Conservation (phyloP, 1,139 yeast species). For the Komagataea norvegica region DNA sequence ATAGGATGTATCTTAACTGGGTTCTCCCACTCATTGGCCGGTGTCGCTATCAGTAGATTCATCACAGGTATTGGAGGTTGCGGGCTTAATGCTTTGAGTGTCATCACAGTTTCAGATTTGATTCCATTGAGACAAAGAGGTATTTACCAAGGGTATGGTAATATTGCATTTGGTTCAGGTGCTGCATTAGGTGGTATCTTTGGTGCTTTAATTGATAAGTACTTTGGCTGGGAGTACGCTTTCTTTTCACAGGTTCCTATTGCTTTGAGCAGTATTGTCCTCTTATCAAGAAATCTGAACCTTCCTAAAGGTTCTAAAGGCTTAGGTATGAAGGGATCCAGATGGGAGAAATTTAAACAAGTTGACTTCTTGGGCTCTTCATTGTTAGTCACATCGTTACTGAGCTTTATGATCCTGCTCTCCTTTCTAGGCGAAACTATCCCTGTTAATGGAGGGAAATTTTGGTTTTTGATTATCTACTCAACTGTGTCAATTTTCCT, state of each 20-base stretch:
- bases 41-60: slow-evolving; percentile 65
- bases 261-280: slow-evolving; percentile 43
- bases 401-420: slow-evolving; percentile 53
- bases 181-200: slow-evolving; percentile 73
- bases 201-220: slow-evolving; percentile 49
- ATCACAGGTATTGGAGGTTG: slow-evolving; percentile 65
- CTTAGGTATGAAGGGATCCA: slow-evolving; percentile 25
- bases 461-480: slow-evolving; percentile 30
- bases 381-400: slow-evolving; percentile 50
- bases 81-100: slow-evolving; percentile 52
- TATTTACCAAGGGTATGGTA: slow-evolving; percentile 58
- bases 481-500: slow-evolving; percentile 25
- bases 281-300: slow-evolving; percentile 31
- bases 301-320: slow-evolving; percentile 39
- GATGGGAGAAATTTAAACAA: slow-evolving; percentile 42
- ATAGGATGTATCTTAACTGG: slow-evolving; percentile 56
- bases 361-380: slow-evolving; percentile 69
- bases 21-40: slow-evolving; percentile 39
- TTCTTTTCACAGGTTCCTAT: slow-evolving; percentile 61
- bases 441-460: slow-evolving; percentile 33
- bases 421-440: slow-evolving; percentile 58
- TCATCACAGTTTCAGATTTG: slow-evolving; percentile 53
- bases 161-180: slow-evolving; percentile 62
- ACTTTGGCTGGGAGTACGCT: slow-evolving; percentile 76
- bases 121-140: slow-evolving; percentile 58